Base-by-base conservation (phyloP, 2,329 filamentous ascomycete species). In the Dryadomyces sulphureus region DNA sequence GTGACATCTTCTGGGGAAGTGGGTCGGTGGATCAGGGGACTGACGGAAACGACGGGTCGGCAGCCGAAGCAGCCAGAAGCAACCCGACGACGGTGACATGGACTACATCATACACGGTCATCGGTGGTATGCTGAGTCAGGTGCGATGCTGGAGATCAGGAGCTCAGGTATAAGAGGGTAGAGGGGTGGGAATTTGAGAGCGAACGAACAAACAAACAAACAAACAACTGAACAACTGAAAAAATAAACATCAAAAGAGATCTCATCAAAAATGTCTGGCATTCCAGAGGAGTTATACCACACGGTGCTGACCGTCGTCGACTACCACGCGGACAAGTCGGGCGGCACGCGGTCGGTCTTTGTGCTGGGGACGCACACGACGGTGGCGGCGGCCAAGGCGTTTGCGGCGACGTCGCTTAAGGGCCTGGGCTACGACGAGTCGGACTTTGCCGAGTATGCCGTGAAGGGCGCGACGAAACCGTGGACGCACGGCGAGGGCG, bases 401-500 rank as follows among this genome's bases (percentile, higher is more conserved):
- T 66, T 61, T 30, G 58, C 64, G 16, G 46, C 48, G 27, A 49
- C 49, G 5, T 58, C 60, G 0, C 54, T 69, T 0, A 40, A 54
- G 5, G 43, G 48, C 0, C 56, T 67, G 21, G 59, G 59, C 34
- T 68, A 66, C 54, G 39, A 57, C 1, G 55, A 57, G 5, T 55
- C 57, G 6, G 64, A 65, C 49, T 67, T 68, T 44, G 43, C 43
- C n/a, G 49, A 52, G 7, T 67, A 62, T 49, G 54, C 57, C 27
- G 51, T 55, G 2, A 50, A 52, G 1, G 24, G 35, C 2, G 38
- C 22, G 20, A 16, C 35, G 7, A 24, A 6, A 17, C 5, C 19
- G 9, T 69, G 65, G 65, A 53, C 47, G 5, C 55, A 67, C 48
- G 61, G 59, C 32, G 60, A 67, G 45, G 62, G 60, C 32, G 56